These are phyloP conservation scores for Lactarius sp. DNA, from an alignment of 768 basidiomycete genomes.

Conservation along the genomic window DNA sequence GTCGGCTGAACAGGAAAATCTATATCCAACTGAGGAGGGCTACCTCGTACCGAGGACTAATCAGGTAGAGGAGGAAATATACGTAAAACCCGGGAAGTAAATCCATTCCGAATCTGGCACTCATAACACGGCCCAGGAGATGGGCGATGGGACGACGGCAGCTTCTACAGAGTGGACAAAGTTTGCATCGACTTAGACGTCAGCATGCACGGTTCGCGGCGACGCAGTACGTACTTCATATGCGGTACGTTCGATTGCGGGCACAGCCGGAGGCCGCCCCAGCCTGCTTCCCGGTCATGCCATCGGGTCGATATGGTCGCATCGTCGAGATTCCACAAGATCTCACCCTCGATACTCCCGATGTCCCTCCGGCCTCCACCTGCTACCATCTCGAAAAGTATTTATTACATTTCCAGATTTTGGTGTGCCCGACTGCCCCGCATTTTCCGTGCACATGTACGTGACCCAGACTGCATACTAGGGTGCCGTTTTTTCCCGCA, in stretches of 20 bases:
- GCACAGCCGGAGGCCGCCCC: not conserved
- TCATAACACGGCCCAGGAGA: constrained; percentile 14
- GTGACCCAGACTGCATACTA: not conserved
- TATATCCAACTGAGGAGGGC: constrained; percentile 4
- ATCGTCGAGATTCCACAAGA: constrained; percentile 12
- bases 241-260: constrained; percentile 3
- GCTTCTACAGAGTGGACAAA: constrained; percentile 8
- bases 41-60: constrained; percentile 1
- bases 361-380: constrained; percentile 13
- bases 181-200: constrained; percentile 22
- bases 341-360: constrained; percentile 23
- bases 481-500: constrained; percentile 2
- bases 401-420: constrained; percentile 21
- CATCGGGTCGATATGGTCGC: constrained; percentile 11
- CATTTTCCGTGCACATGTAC: not conserved
- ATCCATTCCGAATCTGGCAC: constrained; percentile 18
- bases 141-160: constrained; percentile 8
- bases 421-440: not conserved
- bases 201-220: constrained; percentile 19
- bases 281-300: constrained; percentile 11
- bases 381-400: constrained; percentile 18
- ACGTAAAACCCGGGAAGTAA: constrained; percentile 22
- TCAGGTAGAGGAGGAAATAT: not conserved
- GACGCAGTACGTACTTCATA: constrained; percentile 16
- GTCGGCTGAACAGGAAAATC: constrained; percentile 11